A percentile compares a stretch with the other conserved stretches of the same genome.
These are phyloP conservation scores for Termitomyces heimii DNA, from an alignment of 768 basidiomycete species.

Conservation along the genomic window DNA sequence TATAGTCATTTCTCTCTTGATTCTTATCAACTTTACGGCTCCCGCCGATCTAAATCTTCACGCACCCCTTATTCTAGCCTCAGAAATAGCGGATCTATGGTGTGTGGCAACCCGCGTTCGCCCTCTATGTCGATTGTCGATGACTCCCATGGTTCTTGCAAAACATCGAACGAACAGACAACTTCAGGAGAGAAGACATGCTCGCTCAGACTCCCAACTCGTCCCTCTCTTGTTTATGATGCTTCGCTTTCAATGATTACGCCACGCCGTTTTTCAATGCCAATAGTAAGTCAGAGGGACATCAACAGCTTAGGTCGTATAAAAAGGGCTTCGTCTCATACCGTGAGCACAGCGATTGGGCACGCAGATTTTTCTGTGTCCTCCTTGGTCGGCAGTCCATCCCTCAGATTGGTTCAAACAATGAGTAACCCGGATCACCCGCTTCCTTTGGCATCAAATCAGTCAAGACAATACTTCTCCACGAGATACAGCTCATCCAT, in stretches of 20 bases:
- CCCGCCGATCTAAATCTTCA: conserved; percentile 8
- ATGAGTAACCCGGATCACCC: conserved; percentile 11
- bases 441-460: conserved; percentile 14
- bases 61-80: conserved; percentile 9
- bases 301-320: conserved; percentile 8
- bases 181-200: conserved; percentile 5
- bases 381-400: conserved; percentile 12
- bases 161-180: not conserved
- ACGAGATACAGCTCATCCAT: not conserved
- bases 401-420: conserved; percentile 18
- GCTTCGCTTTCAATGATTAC: conserved; percentile 4
- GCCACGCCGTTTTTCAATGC: conserved; percentile 26
- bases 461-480: not conserved
- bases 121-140: conserved; percentile 12
- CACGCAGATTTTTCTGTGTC: conserved; percentile 12
- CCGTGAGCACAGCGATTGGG: conserved; percentile 13
- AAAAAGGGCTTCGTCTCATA: conserved; percentile 18
- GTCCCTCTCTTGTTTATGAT: conserved; percentile 13
- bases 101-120: conserved; percentile 5
- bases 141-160: conserved; percentile 6
- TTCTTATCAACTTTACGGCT: conserved; percentile 14
- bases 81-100: not conserved
- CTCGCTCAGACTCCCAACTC: conserved; percentile 13
- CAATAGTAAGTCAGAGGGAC: conserved; percentile 15
- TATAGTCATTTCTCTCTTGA: conserved; percentile 16